Evolutionary conservation across 371 early-diverging fungal genomes (phyloP).

Genomic region (Syncephalastrum racemosum): DNA sequence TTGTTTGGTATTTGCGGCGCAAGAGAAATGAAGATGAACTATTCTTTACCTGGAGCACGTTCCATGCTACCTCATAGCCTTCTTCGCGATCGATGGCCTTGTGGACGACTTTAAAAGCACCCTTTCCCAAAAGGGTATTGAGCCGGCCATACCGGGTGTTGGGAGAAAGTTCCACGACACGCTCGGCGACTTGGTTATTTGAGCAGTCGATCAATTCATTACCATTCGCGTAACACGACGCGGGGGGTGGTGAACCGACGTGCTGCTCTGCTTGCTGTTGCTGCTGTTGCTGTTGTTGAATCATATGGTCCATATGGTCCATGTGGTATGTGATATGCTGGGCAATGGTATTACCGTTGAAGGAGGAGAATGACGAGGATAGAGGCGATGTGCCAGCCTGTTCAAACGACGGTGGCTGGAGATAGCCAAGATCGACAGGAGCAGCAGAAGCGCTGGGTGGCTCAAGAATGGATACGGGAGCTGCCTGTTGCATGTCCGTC

Average conservation of each 20-base stretch:
- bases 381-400: constrained; percentile 1
- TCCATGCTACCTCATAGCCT: constrained; percentile 95
- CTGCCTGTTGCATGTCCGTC: too few species aligned
- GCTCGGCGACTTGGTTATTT: constrained; percentile 56
- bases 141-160: constrained; percentile 68
- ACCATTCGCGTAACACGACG: neutral
- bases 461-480: too few species aligned
- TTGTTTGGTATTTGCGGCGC: constrained; percentile 52
- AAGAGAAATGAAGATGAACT: constrained; percentile 42
- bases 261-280: neutral
- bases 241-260: neutral
- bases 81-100: constrained; percentile 91
- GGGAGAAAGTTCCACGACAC: constrained; percentile 70
- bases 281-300: constrained; percentile 21
- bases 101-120: constrained; percentile 91
- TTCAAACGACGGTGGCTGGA: too few species aligned
- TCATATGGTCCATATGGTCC: constrained; percentile 17
- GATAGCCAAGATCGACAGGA: too few species aligned
- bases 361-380: constrained; percentile 8
- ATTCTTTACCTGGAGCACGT: constrained; percentile 61
- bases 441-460: too few species aligned
- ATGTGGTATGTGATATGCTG: constrained; percentile 23
- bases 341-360: constrained; percentile 21
- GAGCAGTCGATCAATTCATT: constrained; percentile 39
- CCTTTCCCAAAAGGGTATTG: constrained; percentile 60